Base-by-base conservation (phyloP, 2,329 filamentous ascomycete species). In the Aspergillus sp. region DNA sequence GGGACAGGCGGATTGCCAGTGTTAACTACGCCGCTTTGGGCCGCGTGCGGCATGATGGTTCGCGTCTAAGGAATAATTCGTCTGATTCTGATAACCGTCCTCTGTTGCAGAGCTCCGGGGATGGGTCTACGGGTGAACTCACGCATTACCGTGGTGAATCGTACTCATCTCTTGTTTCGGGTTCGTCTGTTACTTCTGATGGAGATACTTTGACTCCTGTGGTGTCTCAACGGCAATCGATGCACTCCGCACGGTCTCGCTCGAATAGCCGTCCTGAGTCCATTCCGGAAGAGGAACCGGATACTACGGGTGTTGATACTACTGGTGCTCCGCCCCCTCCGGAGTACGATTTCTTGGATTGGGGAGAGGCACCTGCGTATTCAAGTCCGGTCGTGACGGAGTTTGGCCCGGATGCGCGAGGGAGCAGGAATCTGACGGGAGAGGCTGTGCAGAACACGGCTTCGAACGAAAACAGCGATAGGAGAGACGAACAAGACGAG, bases 41-140 rank as follows among this genome's bases (percentile, higher is more conserved):
- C 9, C 68, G 71, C 53, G 74, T 75, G 15, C 67, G 74, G 43
- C 74, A 76, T 47, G 74, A 76, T 53, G 74, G 74, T 3, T 72
- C 71, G 2, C 67, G 74, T n/a, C 53, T 76, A 33, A 71, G 73
- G 43, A 68, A 70, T 13, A 67, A 68, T 48, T 75, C 73, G 22
- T 62, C 65, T 30, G 72, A 75, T 44, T 75, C 74, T 1, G 74
- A 76, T 53, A 65, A 68, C 37, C 66, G 66, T n/a, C 73, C 73
- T 3, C 60, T 76, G 2, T 60, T 76, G 12, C 64, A 64, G 27
- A 61, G 65, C 33, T 65, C 67, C 7, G 55, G 56, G 7, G 58
- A 59, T 20, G 49, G 49, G 7, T 55, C 58, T 27, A 57, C 59
- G 53, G 63, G 33, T 52, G 54, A 20, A 58, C 57, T 30, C 6